Evolutionary conservation across 768 basidiomycete species (phyloP).

Genomic region (Russula compacta): DNA sequence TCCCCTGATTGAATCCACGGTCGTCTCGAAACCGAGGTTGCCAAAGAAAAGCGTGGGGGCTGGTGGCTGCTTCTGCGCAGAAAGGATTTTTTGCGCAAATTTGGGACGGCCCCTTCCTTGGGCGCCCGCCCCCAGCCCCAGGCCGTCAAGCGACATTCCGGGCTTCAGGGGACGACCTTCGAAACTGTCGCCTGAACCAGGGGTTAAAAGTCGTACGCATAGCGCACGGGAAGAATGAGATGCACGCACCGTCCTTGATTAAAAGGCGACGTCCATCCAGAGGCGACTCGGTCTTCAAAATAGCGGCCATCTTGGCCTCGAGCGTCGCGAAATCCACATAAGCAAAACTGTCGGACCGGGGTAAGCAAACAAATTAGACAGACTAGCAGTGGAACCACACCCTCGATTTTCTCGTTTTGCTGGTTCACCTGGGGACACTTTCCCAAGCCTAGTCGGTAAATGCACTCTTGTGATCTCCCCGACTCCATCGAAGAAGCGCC

Average conservation of each 20-base stretch:
- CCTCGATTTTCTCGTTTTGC: constrained; percentile 65
- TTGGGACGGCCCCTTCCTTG: constrained; percentile 41
- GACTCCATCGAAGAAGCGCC: constrained; percentile 56
- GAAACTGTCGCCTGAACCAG: constrained; percentile 56
- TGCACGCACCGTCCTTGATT: constrained; percentile 78
- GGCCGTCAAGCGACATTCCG: constrained; percentile 26
- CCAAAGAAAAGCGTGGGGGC: constrained; percentile 87
- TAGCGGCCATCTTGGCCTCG: constrained; percentile 66
- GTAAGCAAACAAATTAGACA: not conserved
- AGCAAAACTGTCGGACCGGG: constrained; percentile 57
- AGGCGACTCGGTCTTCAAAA: constrained; percentile 70
- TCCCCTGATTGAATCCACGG: constrained; percentile 62
- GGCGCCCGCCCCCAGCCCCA: constrained; percentile 21
- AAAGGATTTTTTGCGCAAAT: constrained; percentile 69
- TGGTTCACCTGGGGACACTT: constrained; percentile 30
- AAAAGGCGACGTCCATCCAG: constrained; percentile 81
- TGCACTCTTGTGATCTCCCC: constrained; percentile 75
- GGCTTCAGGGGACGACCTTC: constrained; percentile 52
- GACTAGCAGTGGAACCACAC: constrained; percentile 28
- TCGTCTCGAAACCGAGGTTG: constrained; percentile 87
- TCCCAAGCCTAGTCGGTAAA: constrained; percentile 69
- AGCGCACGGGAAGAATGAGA: not conserved
- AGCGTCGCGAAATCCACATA: constrained; percentile 87
- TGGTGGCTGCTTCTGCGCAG: constrained; percentile 71
- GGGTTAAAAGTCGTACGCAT: not conserved